These are phyloP conservation scores for Phlebopus sp. DNA, from an alignment of 1,284 basidiomycete genomes.

Conservation along the genomic window DNA sequence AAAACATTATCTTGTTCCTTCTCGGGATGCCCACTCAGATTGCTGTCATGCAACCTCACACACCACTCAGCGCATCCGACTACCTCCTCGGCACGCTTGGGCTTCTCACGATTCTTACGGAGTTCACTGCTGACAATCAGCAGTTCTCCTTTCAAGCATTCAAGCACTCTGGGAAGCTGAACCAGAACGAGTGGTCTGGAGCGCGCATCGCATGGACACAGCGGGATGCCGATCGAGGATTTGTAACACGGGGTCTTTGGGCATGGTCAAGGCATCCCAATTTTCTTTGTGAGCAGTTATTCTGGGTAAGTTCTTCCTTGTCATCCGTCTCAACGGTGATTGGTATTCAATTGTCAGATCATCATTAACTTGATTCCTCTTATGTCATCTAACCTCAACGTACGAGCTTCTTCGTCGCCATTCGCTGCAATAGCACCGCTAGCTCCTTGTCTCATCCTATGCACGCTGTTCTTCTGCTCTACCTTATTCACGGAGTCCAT, in stretches of 20 bases:
- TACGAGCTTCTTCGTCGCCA: conserved; percentile 24
- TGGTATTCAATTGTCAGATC: conserved; percentile 39
- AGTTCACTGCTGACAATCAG: conserved; percentile 88
- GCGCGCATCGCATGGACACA: conserved; percentile 62
- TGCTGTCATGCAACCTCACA: conserved; percentile 57
- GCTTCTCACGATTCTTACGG: conserved; percentile 58
- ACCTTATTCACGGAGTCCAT: conserved; percentile 82
- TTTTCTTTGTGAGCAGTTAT: conserved; percentile 84
- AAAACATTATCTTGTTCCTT: conserved; percentile 79
- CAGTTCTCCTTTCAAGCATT: conserved; percentile 83
- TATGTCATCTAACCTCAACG: conserved; percentile 41
- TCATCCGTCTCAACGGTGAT: background rate
- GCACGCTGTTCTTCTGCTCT: conserved; percentile 69
- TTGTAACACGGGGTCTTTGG: conserved; percentile 84
- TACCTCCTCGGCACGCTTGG: conserved; percentile 59
- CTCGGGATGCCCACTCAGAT: conserved; percentile 62
- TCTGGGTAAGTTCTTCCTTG: conserved; percentile 67
- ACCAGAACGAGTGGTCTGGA: conserved; percentile 59
- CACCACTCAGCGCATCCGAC: conserved; percentile 60
- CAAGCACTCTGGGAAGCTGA: conserved; percentile 58
- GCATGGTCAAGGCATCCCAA: conserved; percentile 88
- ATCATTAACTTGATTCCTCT: conserved; percentile 69
- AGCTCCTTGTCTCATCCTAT: conserved; percentile 56
- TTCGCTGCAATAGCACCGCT: conserved; percentile 40
- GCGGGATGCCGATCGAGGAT: conserved; percentile 76